Evolutionary conservation across 2,329 filamentous ascomycete species (phyloP).

Genomic region (Colletotrichum cordylinicola): DNA sequence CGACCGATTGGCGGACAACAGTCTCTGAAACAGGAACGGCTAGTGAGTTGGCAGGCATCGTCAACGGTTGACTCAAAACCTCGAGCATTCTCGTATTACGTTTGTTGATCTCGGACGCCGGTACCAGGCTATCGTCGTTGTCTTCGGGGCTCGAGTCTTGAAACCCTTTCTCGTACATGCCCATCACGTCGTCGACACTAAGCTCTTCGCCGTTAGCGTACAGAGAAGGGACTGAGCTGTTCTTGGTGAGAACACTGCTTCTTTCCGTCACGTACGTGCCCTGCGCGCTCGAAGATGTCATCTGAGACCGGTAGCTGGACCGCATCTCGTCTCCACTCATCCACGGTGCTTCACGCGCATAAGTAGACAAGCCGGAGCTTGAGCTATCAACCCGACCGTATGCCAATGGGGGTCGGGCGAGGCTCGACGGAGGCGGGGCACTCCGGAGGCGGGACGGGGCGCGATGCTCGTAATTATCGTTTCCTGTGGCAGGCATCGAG

Average conservation of each 20-base stretch:
- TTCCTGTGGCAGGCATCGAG: conserved; percentile 45
- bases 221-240: conserved; percentile 75
- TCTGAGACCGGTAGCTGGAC: conserved; percentile 62
- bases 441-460: conserved; percentile 33
- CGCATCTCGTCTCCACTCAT: conserved; percentile 55
- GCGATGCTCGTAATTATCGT: conserved; percentile 43
- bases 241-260: conserved; percentile 81
- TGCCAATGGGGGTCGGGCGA: conserved; percentile 33
- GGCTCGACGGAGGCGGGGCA: conserved; percentile 29
- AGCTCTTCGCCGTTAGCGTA: conserved; percentile 58
- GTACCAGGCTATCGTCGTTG: conserved; percentile 40
- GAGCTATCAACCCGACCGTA: conserved; percentile 38
- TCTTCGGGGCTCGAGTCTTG: conserved; percentile 41
- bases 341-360: conserved; percentile 50
- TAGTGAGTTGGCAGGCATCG: conserved; percentile 28
- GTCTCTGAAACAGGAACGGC: conserved; percentile 21
- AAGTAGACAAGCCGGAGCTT: conserved; percentile 32
- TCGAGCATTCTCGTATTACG: conserved; percentile 44
- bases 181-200: conserved; percentile 73
- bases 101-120: conserved; percentile 43
- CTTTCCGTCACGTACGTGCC: conserved; percentile 77
- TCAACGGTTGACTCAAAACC: conserved; percentile 42
- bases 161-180: conserved; percentile 72
- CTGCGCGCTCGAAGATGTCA: conserved; percentile 58
- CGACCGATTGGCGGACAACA: conserved; percentile 38